phyloP scores from a whole-genome alignment of 1,284 basidiomycete species.

The Trichosporon inkin region DNA sequence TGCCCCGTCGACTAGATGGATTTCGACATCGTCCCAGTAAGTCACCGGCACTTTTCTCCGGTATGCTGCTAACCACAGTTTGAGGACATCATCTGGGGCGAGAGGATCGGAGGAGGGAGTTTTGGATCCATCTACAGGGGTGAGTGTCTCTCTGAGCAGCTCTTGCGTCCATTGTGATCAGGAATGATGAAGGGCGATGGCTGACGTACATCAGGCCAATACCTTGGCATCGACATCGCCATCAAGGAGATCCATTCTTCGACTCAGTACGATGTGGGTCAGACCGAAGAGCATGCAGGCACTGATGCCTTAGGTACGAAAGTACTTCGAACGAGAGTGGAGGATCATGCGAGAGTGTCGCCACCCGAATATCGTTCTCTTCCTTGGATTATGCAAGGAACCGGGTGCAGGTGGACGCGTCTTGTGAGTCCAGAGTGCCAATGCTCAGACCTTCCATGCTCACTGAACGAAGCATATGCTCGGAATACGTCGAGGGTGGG shows the following conservation, averaged over 20 bases:
- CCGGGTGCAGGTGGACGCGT: conserved; percentile 76
- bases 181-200: background rate
- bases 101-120: conserved; percentile 79
- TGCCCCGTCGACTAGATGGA: conserved; percentile 48
- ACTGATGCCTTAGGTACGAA: conserved; percentile 58
- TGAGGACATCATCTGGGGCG: conserved; percentile 75
- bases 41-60: conserved; percentile 36
- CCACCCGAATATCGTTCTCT: conserved; percentile 90
- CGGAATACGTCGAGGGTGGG: conserved; percentile 68
- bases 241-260: conserved; percentile 92
- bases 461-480: conserved; percentile 59
- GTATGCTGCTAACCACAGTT: conserved; percentile 55
- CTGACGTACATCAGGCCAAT: conserved; percentile 59
- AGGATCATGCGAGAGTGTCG: conserved; percentile 84
- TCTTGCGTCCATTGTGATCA: background rate
- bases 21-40: conserved; percentile 76
- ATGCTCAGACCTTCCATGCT: background rate
- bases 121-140: conserved; percentile 92
- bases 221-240: conserved; percentile 91
- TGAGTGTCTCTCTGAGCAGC: conserved; percentile 45
- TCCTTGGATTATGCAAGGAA: conserved; percentile 85
- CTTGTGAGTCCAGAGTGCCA: conserved; percentile 48
- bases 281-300: background rate
- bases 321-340: conserved; percentile 98
- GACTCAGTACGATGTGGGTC: conserved; percentile 69